Percentiles rank a stretch among this genome's conserved stretches.
Conservation (phyloP, 2,329 filamentous ascomycete species). For the Monilinia vaccinii-corymbosi region DNA sequence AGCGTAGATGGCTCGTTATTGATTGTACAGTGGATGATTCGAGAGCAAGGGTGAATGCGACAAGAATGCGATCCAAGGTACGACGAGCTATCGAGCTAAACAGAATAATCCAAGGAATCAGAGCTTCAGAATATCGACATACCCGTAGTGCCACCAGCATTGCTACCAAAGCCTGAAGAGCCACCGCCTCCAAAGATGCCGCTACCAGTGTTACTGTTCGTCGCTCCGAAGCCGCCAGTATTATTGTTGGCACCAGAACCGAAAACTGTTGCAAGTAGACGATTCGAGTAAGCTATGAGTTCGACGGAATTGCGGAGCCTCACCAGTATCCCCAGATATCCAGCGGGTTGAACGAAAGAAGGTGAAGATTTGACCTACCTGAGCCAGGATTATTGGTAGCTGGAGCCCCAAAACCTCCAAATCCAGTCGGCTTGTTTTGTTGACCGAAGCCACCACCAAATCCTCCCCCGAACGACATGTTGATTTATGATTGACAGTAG, state of each 20-base stretch:
- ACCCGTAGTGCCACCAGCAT: constrained; percentile 29
- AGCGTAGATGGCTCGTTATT: neutral
- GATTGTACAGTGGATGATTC: constrained; percentile 1
- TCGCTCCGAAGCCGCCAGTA: constrained; percentile 33
- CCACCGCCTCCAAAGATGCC: constrained; percentile 32
- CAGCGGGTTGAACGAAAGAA: constrained; percentile 1
- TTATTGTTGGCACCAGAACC: constrained; percentile 30
- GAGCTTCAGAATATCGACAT: constrained; percentile 27
- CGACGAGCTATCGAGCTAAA: constrained; percentile 14
- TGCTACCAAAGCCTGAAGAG: constrained; percentile 27
- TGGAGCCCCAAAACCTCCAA: constrained; percentile 43
- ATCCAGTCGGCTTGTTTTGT: constrained; percentile 43
- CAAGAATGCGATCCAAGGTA: constrained; percentile 7
- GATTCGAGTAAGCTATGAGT: constrained; percentile 29
- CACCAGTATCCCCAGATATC: neutral
- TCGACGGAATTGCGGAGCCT: constrained; percentile 15
- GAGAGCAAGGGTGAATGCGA: constrained; percentile 5
- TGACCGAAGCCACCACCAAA: constrained; percentile 47
- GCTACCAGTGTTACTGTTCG: constrained; percentile 29
- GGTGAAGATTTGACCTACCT: constrained; percentile 28
- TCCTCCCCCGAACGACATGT: constrained; percentile 30
- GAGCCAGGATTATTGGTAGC: constrained; percentile 24
- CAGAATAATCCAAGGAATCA: constrained; percentile 18
- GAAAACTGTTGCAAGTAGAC: constrained; percentile 32
- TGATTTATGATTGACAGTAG: constrained; percentile 13